Conservation (phyloP, 257 asterid genomes). For the Linaria vulgaris region DNA sequence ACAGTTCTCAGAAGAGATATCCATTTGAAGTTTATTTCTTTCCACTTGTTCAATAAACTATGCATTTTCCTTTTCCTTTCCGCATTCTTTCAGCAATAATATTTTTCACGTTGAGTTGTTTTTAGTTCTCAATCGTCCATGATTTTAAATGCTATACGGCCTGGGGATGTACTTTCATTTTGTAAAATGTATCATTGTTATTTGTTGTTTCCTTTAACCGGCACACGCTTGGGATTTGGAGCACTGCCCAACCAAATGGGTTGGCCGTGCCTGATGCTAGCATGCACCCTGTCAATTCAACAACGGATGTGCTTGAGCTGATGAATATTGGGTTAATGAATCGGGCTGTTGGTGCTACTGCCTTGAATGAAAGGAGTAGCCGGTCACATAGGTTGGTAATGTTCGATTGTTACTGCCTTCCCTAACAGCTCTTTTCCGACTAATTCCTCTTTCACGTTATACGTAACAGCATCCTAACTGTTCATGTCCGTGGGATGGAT, state of each 20-base stretch:
- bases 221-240: slow-evolving; percentile 96
- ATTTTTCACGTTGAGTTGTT: slow-evolving; percentile 7
- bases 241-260: slow-evolving; percentile 88
- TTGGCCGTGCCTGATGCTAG: slow-evolving; percentile 96
- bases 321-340: slow-evolving; percentile 83
- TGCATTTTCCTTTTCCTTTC: slow-evolving; percentile 11
- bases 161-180: slow-evolving; percentile 2
- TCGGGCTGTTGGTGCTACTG: slow-evolving; percentile 93
- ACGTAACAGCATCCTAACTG: slow-evolving; percentile 74
- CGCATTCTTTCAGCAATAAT: not conserved
- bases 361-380: slow-evolving; percentile 93
- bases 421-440: not conserved
- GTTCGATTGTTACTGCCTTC: not conserved
- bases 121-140: not conserved
- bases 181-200: not conserved
- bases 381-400: slow-evolving; percentile 82
- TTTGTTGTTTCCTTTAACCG: slow-evolving; percentile 64
- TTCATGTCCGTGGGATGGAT: slow-evolving; percentile 87
- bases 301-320: slow-evolving; percentile 74
- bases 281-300: slow-evolving; percentile 85
- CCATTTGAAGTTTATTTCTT: slow-evolving; percentile 41
- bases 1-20: slow-evolving; percentile 75
- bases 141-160: slow-evolving; percentile 11
- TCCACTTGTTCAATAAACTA: slow-evolving; percentile 14
- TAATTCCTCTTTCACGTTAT: slow-evolving; percentile 25